These are phyloP conservation scores for Ilex asprella DNA, from an alignment of 257 asterid genomes.

Conservation along the genomic window DNA sequence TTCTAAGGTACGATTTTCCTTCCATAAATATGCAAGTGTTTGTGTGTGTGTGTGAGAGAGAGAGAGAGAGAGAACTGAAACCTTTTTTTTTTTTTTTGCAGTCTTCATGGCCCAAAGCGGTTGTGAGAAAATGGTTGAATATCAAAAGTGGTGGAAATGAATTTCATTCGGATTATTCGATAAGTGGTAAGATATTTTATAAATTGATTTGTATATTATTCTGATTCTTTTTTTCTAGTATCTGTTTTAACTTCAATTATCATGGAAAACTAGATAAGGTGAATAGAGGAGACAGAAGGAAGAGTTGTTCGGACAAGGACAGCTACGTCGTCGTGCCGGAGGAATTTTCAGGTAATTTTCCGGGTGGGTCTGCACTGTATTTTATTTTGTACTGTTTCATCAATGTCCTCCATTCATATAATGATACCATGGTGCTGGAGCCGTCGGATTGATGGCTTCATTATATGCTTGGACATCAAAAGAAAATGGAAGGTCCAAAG, in stretches of 20 bases:
- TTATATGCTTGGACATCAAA: slow-evolving; percentile 10
- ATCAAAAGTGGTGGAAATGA: slow-evolving; percentile 42
- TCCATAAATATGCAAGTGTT: not conserved
- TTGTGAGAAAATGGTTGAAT: slow-evolving; percentile 66
- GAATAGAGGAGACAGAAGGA: slow-evolving; percentile 37
- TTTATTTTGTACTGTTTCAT: not conserved
- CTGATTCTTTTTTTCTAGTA: not conserved
- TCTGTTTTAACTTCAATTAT: not conserved
- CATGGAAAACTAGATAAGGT: slow-evolving; percentile 16
- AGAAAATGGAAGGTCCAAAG: too few relatives aligned
- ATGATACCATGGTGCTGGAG: not conserved
- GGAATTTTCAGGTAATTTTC: slow-evolving; percentile 57
- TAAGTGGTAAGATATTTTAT: slow-evolving; percentile 30
- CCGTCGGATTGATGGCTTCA: slow-evolving; percentile 12
- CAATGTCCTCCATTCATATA: not conserved
- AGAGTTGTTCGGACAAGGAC: slow-evolving; percentile 71
- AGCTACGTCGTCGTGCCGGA: slow-evolving; percentile 69
- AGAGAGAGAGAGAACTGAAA: not conserved
- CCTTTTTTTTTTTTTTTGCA: slow-evolving; percentile 18
- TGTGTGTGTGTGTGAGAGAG: too few relatives aligned
- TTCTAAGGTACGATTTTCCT: slow-evolving; percentile 33
- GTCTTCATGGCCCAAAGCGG: slow-evolving; percentile 68
- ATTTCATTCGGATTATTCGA: slow-evolving; percentile 50
- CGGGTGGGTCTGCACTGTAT: not conserved
- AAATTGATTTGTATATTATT: not conserved